Evolutionary conservation across 345 rosid species (phyloP).

Genomic region (Ceriops tagal): DNA sequence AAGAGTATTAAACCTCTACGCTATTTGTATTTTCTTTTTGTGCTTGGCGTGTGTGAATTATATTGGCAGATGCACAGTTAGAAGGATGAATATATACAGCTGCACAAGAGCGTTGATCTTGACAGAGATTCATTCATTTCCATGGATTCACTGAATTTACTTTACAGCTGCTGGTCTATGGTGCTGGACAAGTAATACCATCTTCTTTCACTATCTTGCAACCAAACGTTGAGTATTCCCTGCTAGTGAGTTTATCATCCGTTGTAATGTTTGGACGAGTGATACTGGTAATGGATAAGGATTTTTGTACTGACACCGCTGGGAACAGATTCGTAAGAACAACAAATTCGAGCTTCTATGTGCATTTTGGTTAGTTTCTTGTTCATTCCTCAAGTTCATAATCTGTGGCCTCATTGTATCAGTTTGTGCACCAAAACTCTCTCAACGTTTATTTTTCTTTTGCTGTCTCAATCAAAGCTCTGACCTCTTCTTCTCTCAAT

Average conservation of each 20-base stretch:
- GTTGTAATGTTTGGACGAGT: constrained; percentile 53
- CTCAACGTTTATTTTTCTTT: background rate
- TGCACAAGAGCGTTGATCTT: too few species aligned
- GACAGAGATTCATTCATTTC: background rate
- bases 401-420: background rate
- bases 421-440: background rate
- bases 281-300: constrained; percentile 66
- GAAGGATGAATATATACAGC: too few species aligned
- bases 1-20: constrained; percentile 7
- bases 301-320: constrained; percentile 65
- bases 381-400: background rate
- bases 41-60: background rate
- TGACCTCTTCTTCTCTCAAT: background rate
- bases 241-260: constrained; percentile 61
- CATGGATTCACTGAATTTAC: constrained; percentile 2
- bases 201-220: constrained; percentile 56
- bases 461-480: background rate
- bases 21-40: background rate
- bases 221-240: constrained; percentile 57
- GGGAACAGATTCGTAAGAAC: constrained; percentile 71
- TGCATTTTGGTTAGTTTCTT: constrained; percentile 67
- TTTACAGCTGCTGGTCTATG: constrained; percentile 85
- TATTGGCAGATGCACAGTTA: too few species aligned
- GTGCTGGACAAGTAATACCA: constrained; percentile 80
- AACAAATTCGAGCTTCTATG: constrained; percentile 56